phyloP scores from a whole-genome alignment of 2,329 filamentous ascomycete species.

The Trichocomaceae sp. region DNA sequence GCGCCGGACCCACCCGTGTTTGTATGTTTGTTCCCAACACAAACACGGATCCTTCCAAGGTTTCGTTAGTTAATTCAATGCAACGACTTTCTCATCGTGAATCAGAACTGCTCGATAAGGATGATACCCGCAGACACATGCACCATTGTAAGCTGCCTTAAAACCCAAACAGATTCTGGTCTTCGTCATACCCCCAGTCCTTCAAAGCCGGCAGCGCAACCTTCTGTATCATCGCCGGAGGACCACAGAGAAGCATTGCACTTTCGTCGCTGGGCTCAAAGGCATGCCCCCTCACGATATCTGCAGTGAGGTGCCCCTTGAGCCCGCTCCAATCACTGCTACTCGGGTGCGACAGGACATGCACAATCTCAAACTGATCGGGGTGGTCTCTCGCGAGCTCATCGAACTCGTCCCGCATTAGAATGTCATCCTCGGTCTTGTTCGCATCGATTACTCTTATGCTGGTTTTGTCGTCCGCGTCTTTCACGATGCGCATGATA shows the following conservation, averaged over 20 bases:
- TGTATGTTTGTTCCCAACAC: neutral
- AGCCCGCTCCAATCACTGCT: conserved; percentile 42
- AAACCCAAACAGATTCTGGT: conserved; percentile 47
- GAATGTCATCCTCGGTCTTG: conserved; percentile 43
- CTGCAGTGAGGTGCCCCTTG: conserved; percentile 40
- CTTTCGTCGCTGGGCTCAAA: conserved; percentile 39
- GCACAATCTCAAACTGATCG: conserved; percentile 39
- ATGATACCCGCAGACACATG: neutral
- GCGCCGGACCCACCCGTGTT: neutral
- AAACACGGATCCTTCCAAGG: too few relatives aligned
- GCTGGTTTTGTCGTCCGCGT: conserved; percentile 29
- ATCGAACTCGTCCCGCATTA: conserved; percentile 41
- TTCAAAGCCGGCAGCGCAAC: conserved; percentile 45
- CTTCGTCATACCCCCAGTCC: conserved; percentile 42
- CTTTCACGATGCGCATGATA: neutral
- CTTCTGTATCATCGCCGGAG: conserved; percentile 47
- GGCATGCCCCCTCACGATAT: conserved; percentile 36
- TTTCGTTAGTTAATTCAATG: too few relatives aligned
- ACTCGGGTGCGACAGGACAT: conserved; percentile 43
- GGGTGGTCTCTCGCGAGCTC: conserved; percentile 32
- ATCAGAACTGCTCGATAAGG: too few relatives aligned
- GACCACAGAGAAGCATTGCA: conserved; percentile 46
- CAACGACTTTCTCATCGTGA: too few relatives aligned
- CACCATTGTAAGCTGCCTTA: conserved; percentile 43
- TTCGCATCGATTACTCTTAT: conserved; percentile 45